Base-by-base conservation (phyloP, 208 protist species). In the Tritrichomonas musculus region DNA sequence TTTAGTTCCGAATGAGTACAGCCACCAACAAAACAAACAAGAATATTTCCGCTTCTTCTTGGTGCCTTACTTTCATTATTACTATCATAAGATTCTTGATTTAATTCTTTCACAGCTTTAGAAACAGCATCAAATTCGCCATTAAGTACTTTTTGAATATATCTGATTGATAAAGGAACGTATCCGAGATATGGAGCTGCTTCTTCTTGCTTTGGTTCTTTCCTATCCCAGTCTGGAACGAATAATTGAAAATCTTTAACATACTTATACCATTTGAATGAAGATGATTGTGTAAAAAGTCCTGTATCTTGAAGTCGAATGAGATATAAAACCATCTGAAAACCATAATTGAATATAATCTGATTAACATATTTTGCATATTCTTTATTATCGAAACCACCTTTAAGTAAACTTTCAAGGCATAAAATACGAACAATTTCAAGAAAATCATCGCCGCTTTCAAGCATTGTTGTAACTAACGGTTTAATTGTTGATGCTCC, bases 1-100 rank as follows among this genome's bases (percentile, higher is more conserved):
- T 88, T 88, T n/a, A 88, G n/a, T 39, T 88, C 77, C 0, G 77
- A 88, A 36, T 88, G 77, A 1, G 77, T 88, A 47, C 77, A 88
- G 25, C 77, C 77, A 39, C 77, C 77, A 20, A 88, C 77, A 17
- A 88, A 88, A 36, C 44, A 88, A 57, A 88, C 47, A 53, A 88
- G 25, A 36, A 53, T 33, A 53, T 44, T 30, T 33, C 47, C 77
- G 20, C 41, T 57, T 33, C 41, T 13, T 50, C 41, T 30, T 44
- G 69, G 69, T 13, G n/a, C 41, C 1, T 36, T 36, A 17, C 69
- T 75, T 44, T 50, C 20, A 69, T 69, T 69, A 25, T 69, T 69
- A n/a, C 17, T 5, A 17, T 33, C 64, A 20, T 39, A 88, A 53
- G 27, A 53, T 57, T 88, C 77, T 20, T 53, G 47, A 14, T 30